phyloP scores from a whole-genome alignment of 768 basidiomycete species.

The Rossbeevera mucosa region DNA sequence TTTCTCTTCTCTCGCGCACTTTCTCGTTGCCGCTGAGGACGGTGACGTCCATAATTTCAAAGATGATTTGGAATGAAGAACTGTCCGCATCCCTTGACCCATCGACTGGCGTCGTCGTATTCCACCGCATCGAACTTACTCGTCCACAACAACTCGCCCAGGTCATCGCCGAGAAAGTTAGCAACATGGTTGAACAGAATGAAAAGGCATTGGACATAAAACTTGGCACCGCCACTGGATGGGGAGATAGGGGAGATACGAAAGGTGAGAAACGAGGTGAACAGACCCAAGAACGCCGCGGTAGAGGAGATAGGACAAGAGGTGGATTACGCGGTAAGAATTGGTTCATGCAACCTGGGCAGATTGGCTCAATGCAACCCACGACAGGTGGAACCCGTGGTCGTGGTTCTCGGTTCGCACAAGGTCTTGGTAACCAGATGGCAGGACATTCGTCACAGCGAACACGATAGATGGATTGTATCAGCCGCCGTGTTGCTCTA shows the following conservation, averaged over 20 bases:
- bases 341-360: neutral
- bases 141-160: conserved; percentile 88
- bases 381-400: conserved; percentile 58
- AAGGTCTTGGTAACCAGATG: conserved; percentile 82
- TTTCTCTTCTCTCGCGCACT: conserved; percentile 80
- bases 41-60: conserved; percentile 81
- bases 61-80: conserved; percentile 99
- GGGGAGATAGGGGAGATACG: conserved; percentile 47
- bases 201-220: conserved; percentile 86
- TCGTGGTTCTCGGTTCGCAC: conserved; percentile 75
- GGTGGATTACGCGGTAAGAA: conserved; percentile 55
- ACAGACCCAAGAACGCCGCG: conserved; percentile 71
- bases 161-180: conserved; percentile 83
- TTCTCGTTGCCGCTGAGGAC: conserved; percentile 78
- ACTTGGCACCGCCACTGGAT: conserved; percentile 56
- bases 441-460: conserved; percentile 31
- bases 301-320: conserved; percentile 58
- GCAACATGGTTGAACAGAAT: conserved; percentile 82
- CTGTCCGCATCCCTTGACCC: conserved; percentile 91
- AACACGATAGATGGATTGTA: conserved; percentile 15
- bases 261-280: conserved; percentile 80
- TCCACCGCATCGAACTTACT: conserved; percentile 87
- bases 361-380: neutral
- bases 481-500: neutral
- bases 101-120: conserved; percentile 83